Evolutionary conservation across 495 filamentous ascomycete genomes (phyloP), one percentile per base, ranked within the genome.

Genomic region (Baudoinia panamericana): DNA sequence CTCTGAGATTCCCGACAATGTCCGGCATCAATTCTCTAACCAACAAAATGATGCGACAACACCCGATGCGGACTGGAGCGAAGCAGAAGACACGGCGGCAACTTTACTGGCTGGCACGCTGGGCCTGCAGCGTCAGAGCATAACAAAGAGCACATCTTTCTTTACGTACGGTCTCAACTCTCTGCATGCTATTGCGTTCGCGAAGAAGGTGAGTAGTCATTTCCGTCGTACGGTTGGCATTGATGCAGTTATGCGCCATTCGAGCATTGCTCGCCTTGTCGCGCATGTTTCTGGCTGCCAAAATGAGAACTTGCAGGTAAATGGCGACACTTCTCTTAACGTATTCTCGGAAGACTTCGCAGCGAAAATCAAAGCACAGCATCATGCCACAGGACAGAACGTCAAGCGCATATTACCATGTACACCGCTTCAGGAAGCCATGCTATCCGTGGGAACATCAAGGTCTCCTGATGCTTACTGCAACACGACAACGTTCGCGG

Each of bases 361-460:
- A 0, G 43, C 60, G 1, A 41, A 46, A 2, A 54, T 71, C 4
- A 43, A 29, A 1, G 33, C 54, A 3, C 53, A 50, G 5, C 63
- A 73, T 34, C 24, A 39, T 2, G 19, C 52, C 2, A 28, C 47
- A 5, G 63, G 64, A 2, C 52, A 54, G 11, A 36, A 41, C 0
- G 62, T 81, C 5, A 49, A 71, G 30, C 58, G 56, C 18, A 65
- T 90, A 19, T 59, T 84, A 11, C 83, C 84, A 17, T 90, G 84
- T 50, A 87, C 83, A 3, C 79, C 83, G 2, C 57, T 92, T 1
- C 84, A 92, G 50, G 78, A 86, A 57, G 78, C 74, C 7, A 90
- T 88, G 80, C 63, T 92, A 6, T 72, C 69, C 11, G 62, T 66
- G n/a, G 64, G 66, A 5, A 17, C 12, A 15, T 30, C 4, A 10